Evolutionary conservation across 108 stramenopile genomes (phyloP).

Genomic region (Aurantiochytrium sp.): DNA sequence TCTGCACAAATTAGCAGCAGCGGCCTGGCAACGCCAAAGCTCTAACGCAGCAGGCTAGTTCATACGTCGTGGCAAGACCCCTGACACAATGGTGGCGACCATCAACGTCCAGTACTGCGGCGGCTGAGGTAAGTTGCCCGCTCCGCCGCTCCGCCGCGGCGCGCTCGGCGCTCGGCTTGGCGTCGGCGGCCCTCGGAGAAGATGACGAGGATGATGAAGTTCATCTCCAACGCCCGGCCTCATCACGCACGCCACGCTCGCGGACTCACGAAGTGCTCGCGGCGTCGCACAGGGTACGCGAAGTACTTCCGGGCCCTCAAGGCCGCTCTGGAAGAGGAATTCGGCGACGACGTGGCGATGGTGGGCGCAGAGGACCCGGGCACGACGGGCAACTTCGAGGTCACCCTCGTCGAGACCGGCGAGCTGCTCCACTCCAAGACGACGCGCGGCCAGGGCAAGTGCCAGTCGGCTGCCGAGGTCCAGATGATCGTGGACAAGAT

Average conservation of each 20-base stretch:
- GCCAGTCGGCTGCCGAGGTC: slow-evolving; percentile 29
- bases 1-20: no score
- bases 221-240: no score
- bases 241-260: no score
- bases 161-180: not conserved
- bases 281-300: not conserved
- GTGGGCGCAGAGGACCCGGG: slow-evolving; percentile 23
- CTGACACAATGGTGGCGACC: not conserved
- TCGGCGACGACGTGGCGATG: slow-evolving; percentile 17
- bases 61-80: no score
- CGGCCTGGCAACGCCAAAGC: no score
- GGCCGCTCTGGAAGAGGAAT: slow-evolving; percentile 6
- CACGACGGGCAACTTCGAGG: slow-evolving; percentile 44
- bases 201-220: not conserved
- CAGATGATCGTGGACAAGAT: slow-evolving; percentile 24
- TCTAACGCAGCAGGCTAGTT: no score
- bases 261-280: not conserved
- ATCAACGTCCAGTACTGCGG: slow-evolving; percentile 39
- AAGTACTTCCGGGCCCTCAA: not conserved
- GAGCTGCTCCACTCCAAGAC: slow-evolving; percentile 40
- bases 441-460: slow-evolving; percentile 37
- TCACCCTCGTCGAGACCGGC: slow-evolving; percentile 27
- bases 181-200: not conserved
- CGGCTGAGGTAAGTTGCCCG: slow-evolving; percentile 37
- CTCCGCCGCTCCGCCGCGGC: no score